phyloP scores from a whole-genome alignment of 1,284 basidiomycete species.

The Ceratobasidium papillatum region DNA sequence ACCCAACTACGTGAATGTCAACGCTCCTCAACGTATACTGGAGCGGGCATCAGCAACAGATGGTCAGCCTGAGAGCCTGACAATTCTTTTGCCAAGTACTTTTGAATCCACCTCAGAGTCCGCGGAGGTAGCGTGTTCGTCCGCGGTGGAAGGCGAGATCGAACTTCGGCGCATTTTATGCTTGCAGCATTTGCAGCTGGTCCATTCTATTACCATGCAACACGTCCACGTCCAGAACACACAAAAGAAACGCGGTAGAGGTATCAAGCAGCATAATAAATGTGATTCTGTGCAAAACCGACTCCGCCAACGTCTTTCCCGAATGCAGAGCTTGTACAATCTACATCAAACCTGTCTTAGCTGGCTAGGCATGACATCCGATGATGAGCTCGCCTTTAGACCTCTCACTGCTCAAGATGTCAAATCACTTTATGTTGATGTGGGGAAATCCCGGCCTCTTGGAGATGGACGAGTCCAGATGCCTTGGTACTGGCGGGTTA shows the following conservation, averaged over 20 bases:
- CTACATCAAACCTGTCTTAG: no score
- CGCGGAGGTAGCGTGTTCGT: background rate
- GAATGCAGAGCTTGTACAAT: background rate
- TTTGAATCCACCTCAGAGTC: background rate
- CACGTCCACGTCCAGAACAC: background rate
- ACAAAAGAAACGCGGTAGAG: no score
- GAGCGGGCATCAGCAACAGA: no score
- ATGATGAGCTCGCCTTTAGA: background rate
- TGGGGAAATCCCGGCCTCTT: background rate
- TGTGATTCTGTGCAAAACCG: background rate
- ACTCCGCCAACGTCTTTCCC: background rate
- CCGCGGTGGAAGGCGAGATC: background rate
- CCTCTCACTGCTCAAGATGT: background rate
- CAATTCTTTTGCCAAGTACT: background rate
- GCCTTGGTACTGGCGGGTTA: slow-evolving; percentile 7
- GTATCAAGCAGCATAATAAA: background rate
- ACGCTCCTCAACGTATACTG: no score
- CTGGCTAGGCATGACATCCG: background rate
- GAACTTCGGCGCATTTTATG: background rate
- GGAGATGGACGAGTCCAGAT: background rate
- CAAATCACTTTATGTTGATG: background rate
- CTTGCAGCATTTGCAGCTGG: background rate
- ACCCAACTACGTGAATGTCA: no score
- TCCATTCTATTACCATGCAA: background rate
- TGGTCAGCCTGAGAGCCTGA: background rate